Conservation (phyloP, 2,329 filamentous ascomycete species). For the Neofusicoccum umdonicola region DNA sequence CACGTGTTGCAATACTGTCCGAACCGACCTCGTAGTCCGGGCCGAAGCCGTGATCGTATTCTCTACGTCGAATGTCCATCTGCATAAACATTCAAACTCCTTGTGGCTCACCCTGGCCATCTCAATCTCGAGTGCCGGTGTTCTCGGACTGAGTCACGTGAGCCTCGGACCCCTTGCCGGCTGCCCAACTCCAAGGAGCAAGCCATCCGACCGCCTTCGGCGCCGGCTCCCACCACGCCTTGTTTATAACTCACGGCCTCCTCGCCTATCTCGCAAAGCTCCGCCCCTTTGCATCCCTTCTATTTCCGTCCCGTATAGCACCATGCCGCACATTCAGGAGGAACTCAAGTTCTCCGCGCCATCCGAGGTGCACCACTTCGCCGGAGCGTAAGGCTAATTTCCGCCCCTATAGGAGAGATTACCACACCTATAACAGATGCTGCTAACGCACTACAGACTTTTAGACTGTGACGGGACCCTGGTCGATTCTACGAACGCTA, state of each 20-base stretch:
- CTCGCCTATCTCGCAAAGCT: neutral
- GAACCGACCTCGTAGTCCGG: too few species aligned
- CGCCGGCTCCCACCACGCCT: neutral
- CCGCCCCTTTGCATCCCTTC: neutral
- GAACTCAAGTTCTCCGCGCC: slow-evolving; percentile 42
- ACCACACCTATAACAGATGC: neutral
- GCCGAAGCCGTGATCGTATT: too few species aligned
- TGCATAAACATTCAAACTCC: neutral
- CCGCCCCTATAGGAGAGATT: slow-evolving; percentile 15
- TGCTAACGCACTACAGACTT: slow-evolving; percentile 22
- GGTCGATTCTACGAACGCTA: slow-evolving; percentile 75
- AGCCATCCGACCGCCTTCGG: slow-evolving; percentile 10
- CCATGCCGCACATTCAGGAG: slow-evolving; percentile 12
- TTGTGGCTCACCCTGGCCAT: neutral
- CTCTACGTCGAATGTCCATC: neutral
- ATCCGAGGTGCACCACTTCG: slow-evolving; percentile 38
- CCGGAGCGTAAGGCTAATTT: slow-evolving; percentile 38
- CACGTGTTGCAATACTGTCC: too few species aligned
- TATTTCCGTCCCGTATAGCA: neutral
- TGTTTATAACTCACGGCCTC: neutral
- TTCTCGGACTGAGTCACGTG: neutral
- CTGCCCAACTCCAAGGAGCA: neutral
- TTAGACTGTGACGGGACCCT: slow-evolving; percentile 77
- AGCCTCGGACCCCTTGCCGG: neutral
- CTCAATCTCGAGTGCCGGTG: neutral